phyloP scores from a whole-genome alignment of 352 stramenopile species.

The Saprolegnia parasitica region DNA sequence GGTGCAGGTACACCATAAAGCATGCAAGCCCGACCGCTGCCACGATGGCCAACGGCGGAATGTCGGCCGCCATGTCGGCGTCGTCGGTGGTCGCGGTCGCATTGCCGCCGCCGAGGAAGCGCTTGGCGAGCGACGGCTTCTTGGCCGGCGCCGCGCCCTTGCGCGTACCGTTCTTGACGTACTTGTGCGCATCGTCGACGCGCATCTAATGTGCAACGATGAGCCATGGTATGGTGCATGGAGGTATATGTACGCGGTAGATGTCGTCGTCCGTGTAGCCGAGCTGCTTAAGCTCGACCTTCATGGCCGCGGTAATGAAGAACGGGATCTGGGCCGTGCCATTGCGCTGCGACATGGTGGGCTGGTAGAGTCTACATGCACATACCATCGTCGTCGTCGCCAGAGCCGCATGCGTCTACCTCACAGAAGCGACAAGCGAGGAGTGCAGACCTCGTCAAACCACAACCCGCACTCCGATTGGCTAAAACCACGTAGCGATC shows the following conservation, averaged over 20 bases:
- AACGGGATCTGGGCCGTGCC: conserved; percentile 22
- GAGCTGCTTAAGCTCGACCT: conserved; percentile 28
- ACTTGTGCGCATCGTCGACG: conserved; percentile 27
- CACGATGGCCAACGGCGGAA: background rate
- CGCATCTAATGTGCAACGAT: conserved; percentile 14
- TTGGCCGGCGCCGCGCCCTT: conserved; percentile 19
- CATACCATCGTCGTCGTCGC: background rate
- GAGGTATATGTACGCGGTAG: conserved; percentile 9
- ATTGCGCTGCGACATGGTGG: conserved; percentile 15
- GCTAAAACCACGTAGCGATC: too few relatives aligned
- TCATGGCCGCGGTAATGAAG: conserved; percentile 28
- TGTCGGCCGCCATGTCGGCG: background rate
- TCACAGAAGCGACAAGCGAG: too few relatives aligned
- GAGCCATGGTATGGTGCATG: background rate
- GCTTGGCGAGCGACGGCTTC: background rate
- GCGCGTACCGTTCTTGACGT: conserved; percentile 14
- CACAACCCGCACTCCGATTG: too few relatives aligned
- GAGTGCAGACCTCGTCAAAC: too few relatives aligned
- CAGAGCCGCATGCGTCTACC: background rate
- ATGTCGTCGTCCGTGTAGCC: conserved; percentile 30
- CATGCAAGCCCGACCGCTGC: background rate
- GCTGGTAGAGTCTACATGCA: background rate
- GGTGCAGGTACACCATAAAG: conserved; percentile 21
- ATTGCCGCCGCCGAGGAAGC: background rate
- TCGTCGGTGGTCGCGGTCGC: background rate